Base-by-base conservation (phyloP, 2,329 filamentous ascomycete genomes). In the Intubia oerlemansii region DNA sequence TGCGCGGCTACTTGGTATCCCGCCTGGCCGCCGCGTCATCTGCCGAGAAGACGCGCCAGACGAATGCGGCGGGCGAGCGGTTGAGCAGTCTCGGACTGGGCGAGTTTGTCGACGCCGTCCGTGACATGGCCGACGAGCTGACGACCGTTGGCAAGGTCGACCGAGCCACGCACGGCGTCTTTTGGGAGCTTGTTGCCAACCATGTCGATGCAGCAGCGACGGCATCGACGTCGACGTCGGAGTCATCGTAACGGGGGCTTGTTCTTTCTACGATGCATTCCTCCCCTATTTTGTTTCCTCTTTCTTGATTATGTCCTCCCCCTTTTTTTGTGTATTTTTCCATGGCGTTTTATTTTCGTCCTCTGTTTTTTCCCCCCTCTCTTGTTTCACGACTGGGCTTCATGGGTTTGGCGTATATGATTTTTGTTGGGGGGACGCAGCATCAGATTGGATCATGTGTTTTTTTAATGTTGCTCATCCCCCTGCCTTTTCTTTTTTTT, bases 101-200 rank as follows among this genome's bases (percentile, higher is more conserved):
- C 0, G 77, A 84, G 47, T 82, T 82, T 44, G 69, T 75, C 11
- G 62, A 66, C 17, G 65, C 62, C 34, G 67, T 82, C 10, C 58
- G 71, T 18, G 66, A 67, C 27, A 71, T 82, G 39, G 68, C 77
- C 7, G 73, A 79, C 19, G 57, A 72, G 42, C 50, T 82, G 34
- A 59, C 63, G 24, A 62, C 62, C 42, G 59, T 81, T 4, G 68
- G 70, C 10, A 53, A 53, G 5, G 68, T 81, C 5, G 76, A 82
- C 43, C 59, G 70, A 36, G 68, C 66, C 35, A 61, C 66, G 7
- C 76, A 81, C 46, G 65, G 65, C 10, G 42, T 52, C 24, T 80
- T 73, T 72, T 82, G 78, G 57, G 73, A 79, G 47, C 51, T 57
- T 25, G 60, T 78, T 36, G 64, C 33, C 6, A 15, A 19, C n/a